A percentile compares a stretch with the other conserved stretches of the same genome.
Conservation (phyloP, 495 filamentous ascomycete genomes). For the Hapsidospora chrysogenum region DNA sequence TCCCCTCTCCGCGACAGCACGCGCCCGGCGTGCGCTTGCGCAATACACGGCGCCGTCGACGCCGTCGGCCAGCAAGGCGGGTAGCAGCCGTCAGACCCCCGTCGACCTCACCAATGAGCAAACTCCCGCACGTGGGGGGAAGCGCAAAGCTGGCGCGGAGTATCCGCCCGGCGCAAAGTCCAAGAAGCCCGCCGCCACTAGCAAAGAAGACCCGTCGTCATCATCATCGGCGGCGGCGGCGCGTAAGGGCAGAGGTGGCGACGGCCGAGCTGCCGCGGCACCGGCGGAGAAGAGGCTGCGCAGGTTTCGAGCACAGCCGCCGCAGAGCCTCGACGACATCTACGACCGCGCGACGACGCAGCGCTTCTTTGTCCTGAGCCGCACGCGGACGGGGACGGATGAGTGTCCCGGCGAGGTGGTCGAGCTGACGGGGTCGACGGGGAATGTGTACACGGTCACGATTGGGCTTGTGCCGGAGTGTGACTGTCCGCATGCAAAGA, state of each 20-base stretch:
- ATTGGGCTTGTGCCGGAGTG: conserved; percentile 42
- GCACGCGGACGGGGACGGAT: conserved; percentile 11
- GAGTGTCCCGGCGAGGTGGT: conserved; percentile 29
- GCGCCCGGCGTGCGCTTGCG: too few relatives aligned
- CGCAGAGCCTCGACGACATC: conserved; percentile 16
- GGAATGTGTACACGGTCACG: conserved; percentile 51
- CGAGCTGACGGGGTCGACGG: conserved; percentile 56
- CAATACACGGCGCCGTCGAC: too few relatives aligned
- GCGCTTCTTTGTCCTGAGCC: conserved; percentile 23
- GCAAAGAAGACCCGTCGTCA: not conserved
- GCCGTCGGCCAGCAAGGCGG: too few relatives aligned
- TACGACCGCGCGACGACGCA: conserved; percentile 23
- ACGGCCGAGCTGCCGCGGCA: too few relatives aligned
- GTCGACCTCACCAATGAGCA: not conserved
- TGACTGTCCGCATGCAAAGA: conserved; percentile 43
- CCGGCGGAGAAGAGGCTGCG: not conserved
- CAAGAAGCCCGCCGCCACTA: not conserved
- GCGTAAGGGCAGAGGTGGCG: not conserved
- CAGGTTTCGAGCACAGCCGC: conserved; percentile 19
- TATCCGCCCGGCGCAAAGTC: too few relatives aligned
- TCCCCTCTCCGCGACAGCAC: too few relatives aligned
- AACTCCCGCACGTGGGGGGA: not conserved
- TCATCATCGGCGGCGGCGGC: not conserved
- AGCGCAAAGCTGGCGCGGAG: not conserved
- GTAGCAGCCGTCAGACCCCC: not conserved